Evolutionary conservation across 1,284 basidiomycete genomes (phyloP).

Genomic region (Athelia psychrophila): DNA sequence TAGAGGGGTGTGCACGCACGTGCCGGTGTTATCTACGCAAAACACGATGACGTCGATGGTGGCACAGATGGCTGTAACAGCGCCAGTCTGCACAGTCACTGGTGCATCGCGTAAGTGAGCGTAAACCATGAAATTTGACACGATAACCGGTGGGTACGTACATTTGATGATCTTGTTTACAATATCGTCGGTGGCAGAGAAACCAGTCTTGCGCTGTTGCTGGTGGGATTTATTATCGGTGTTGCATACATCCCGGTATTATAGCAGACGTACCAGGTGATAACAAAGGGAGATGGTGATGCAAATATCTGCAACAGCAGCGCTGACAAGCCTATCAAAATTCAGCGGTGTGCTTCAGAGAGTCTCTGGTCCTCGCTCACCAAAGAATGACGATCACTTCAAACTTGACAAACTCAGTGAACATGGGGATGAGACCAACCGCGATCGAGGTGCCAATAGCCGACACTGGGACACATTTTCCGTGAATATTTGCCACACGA

Average conservation of each 20-base stretch:
- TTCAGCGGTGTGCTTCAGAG: neutral
- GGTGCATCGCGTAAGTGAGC: neutral
- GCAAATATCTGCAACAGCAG: slow-evolving; percentile 27
- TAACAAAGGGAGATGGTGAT: slow-evolving; percentile 28
- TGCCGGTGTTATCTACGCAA: slow-evolving; percentile 8
- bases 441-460: slow-evolving; percentile 30
- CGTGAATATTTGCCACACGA: neutral
- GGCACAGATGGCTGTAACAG: slow-evolving; percentile 22
- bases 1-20: neutral
- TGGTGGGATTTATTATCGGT: neutral
- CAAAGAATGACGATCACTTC: slow-evolving; percentile 33
- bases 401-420: slow-evolving; percentile 32
- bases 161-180: slow-evolving; percentile 6
- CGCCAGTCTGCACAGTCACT: slow-evolving; percentile 27
- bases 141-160: neutral
- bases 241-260: neutral
- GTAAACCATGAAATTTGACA: neutral
- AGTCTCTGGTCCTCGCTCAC: slow-evolving; percentile 5
- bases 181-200: slow-evolving; percentile 5
- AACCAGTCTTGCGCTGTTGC: neutral
- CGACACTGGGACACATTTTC: slow-evolving; percentile 16
- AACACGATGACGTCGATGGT: slow-evolving; percentile 20
- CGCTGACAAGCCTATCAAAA: slow-evolving; percentile 19
- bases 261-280: slow-evolving; percentile 23
- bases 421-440: slow-evolving; percentile 30